Evolutionary conservation across 1,284 basidiomycete genomes (phyloP).

Genomic region (Coniferiporia sulphurascens): DNA sequence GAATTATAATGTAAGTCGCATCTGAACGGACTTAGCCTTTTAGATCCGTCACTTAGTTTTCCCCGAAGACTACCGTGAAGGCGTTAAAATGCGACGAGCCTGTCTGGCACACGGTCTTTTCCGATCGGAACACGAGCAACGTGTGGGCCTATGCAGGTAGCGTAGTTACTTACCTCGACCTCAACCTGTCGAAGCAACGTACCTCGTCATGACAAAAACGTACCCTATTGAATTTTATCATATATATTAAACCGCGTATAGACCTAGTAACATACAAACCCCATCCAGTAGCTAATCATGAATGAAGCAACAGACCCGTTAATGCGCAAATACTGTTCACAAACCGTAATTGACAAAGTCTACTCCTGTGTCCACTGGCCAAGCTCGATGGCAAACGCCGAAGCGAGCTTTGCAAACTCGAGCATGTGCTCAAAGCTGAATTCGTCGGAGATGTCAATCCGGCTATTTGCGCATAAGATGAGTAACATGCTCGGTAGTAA

Average conservation of each 20-base stretch:
- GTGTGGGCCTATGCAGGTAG: constrained; percentile 1
- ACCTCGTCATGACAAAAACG: not conserved
- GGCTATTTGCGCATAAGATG: constrained; percentile 37
- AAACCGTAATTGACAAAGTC: not conserved
- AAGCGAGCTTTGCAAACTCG: constrained; percentile 86
- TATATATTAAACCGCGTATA: constrained; percentile 1
- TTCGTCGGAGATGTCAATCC: constrained; percentile 79
- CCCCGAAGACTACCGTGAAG: constrained; percentile 30
- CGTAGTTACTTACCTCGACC: not conserved
- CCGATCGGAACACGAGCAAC: not conserved
- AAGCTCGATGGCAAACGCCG: constrained; percentile 81
- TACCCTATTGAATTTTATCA: not conserved
- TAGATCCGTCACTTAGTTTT: not conserved
- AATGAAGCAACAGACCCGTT: constrained; percentile 19
- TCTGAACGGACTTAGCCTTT: constrained; percentile 1
- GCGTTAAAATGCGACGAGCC: constrained; percentile 31
- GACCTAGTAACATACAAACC: constrained; percentile 4
- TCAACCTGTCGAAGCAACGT: not conserved
- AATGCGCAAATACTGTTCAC: not conserved
- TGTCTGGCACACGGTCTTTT: constrained; percentile 40
- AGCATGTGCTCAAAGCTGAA: constrained; percentile 84
- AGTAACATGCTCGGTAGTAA: constrained; percentile 19
- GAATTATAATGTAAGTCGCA: constrained; percentile 35
- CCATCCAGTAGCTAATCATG: not conserved
- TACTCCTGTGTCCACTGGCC: constrained; percentile 43